Conservation (phyloP, 1,284 basidiomycete species). For the Sanghuangporus sanghuang region DNA sequence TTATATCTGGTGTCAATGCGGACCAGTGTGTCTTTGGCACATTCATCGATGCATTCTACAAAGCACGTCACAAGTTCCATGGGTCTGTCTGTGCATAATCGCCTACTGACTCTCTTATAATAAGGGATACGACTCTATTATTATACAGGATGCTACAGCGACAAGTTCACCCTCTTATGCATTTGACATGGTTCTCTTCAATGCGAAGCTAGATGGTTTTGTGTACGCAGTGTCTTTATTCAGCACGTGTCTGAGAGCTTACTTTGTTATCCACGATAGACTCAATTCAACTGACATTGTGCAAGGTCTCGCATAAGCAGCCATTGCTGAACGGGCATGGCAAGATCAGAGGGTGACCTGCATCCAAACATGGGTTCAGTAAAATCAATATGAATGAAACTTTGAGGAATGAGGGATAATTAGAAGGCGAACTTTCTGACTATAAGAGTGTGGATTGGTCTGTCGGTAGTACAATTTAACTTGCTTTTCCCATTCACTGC, state of each 20-base stretch:
- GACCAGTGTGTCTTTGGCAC: constrained; percentile 18
- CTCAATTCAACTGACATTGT: neutral
- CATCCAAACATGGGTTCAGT: neutral
- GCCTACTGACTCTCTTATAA: neutral
- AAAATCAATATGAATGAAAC: neutral
- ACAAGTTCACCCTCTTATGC: constrained; percentile 18
- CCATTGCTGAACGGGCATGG: no score
- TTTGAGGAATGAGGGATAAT: no score
- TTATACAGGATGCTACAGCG: constrained; percentile 19
- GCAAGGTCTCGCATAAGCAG: neutral
- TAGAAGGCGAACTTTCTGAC: no score
- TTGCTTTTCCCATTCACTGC: no score
- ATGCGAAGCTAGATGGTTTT: constrained; percentile 9
- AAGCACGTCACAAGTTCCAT: neutral
- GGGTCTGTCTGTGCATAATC: neutral
- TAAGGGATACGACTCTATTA: constrained; percentile 19
- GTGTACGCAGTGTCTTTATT: neutral
- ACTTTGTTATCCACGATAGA: neutral
- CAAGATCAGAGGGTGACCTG: neutral
- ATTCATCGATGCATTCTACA: constrained; percentile 4
- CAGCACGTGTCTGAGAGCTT: neutral
- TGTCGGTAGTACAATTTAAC: no score
- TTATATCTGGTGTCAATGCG: constrained; percentile 19
- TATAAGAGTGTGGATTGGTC: no score
- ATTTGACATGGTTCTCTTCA: constrained; percentile 17